A percentile compares a stretch with the other conserved stretches of the same genome.
These are phyloP conservation scores for Mortierella sp. DNA, from an alignment of 371 early-diverging fungal genomes.

Conservation along the genomic window DNA sequence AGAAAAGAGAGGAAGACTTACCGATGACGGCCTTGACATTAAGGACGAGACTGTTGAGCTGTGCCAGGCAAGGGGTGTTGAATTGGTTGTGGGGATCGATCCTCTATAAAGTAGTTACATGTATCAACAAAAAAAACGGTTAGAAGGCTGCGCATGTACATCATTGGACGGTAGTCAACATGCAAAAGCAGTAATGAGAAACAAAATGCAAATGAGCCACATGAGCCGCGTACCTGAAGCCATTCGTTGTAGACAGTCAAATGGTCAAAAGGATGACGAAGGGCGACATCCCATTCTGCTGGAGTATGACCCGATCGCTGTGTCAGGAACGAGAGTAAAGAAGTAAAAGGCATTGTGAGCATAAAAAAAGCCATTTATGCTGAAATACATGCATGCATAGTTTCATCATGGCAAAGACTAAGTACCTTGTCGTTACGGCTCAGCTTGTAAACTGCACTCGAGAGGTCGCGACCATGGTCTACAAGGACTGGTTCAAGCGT, in stretches of 20 bases:
- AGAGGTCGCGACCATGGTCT: constrained; percentile 47
- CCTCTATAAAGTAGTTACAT: constrained; percentile 19
- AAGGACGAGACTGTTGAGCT: constrained; percentile 33
- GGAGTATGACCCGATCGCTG: constrained; percentile 40
- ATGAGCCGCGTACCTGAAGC: constrained; percentile 27
- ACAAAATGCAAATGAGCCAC: background rate
- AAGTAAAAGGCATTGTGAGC: background rate
- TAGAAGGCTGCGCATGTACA: background rate
- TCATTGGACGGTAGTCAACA: background rate
- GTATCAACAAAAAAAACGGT: background rate
- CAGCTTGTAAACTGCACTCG: constrained; percentile 41
- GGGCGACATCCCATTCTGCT: constrained; percentile 34
- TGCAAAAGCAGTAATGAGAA: background rate
- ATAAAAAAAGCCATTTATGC: background rate
- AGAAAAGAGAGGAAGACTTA: background rate
- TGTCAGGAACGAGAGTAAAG: background rate
- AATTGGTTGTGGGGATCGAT: constrained; percentile 27
- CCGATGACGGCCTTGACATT: constrained; percentile 30
- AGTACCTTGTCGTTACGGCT: constrained; percentile 43
- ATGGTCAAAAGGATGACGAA: constrained; percentile 59
- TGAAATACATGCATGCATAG: background rate
- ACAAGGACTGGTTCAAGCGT: constrained; percentile 43
- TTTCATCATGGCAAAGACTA: background rate
- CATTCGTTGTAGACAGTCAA: constrained; percentile 40
- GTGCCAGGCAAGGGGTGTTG: constrained; percentile 22